Base-by-base conservation (phyloP, 2,329 filamentous ascomycete species). In the Venturia nashicola region DNA sequence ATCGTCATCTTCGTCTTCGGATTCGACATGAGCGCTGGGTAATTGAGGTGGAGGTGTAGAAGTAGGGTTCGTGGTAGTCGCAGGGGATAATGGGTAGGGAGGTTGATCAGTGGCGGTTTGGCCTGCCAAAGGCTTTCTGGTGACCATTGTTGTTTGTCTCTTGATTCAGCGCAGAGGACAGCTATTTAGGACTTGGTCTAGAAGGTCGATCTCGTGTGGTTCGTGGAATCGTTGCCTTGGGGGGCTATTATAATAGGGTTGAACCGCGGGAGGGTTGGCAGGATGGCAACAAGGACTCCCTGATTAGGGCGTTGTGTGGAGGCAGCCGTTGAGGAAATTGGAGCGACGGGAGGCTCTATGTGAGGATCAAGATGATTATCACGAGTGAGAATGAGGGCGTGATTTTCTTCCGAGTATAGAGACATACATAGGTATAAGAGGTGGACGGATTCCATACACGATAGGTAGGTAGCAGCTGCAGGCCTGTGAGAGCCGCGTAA, bases 1-100 rank as follows among this genome's bases (percentile, higher is more conserved):
- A 61, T 68, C 68, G 11, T 69, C 59, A 36, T 64, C 46, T 11
- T 62, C 61, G 34, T 54, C 48, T 18, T 54, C 61, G 6, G 46
- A 42, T 40, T 32, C 43, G 43, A 16, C 42, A 18, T 51, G 61
- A 12, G 27, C 23, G 18, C 23, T 54, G 8, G 23, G 34, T 39
- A 34, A 48, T 57, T 9, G 44, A 32, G 60, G 44, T 27, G 43
- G 20, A 16, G 20, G 20, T 27, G 6, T 51, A 20, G 46, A 14
- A 51, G 46, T 51, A 51, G 46, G 46, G 18, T 63, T 59, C 27
- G 46, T 59, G 32, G 44, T 27, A 55, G 61, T 27, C 3, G 61
- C 27, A 27, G 61, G 36, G 5, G 61, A 40, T 18, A 20, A 23
- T 46, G 61, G 48, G 36, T 46, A 63, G n/a, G 61, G 46, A 23